Conservation (phyloP, 352 stramenopile species). For the Phytophthora foliorum region DNA sequence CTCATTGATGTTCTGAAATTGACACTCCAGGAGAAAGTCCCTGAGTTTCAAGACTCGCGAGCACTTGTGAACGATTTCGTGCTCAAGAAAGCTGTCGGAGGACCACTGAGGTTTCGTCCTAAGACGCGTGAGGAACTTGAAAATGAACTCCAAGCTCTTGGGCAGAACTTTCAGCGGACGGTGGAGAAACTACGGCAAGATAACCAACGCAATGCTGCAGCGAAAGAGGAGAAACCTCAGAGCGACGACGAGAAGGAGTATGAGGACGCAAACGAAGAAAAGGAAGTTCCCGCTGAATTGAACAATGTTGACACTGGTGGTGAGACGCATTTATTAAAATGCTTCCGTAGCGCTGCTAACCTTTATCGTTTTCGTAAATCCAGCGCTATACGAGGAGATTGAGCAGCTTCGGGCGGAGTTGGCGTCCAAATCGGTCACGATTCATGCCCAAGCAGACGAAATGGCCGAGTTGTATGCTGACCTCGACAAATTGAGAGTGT, state of each 20-base stretch:
- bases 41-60: conserved; percentile 70
- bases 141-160: conserved; percentile 77
- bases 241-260: conserved; percentile 46
- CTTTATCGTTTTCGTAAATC: conserved; percentile 19
- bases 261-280: conserved; percentile 36
- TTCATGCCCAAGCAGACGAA: conserved; percentile 71
- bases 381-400: conserved; percentile 61
- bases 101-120: conserved; percentile 81
- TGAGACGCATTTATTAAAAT: neutral
- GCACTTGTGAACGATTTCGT: conserved; percentile 89
- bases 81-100: conserved; percentile 81
- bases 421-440: conserved; percentile 59
- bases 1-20: conserved; percentile 89
- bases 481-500: conserved; percentile 62
- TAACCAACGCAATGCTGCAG: conserved; percentile 37
- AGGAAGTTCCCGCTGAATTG: conserved; percentile 14
- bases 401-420: conserved; percentile 67
- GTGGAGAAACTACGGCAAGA: conserved; percentile 72
- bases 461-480: conserved; percentile 67
- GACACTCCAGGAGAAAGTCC: conserved; percentile 65
- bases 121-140: conserved; percentile 90
- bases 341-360: neutral
- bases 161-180: conserved; percentile 76
- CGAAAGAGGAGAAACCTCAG: conserved; percentile 47
- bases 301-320: conserved; percentile 21